Evolutionary conservation across 2,329 filamentous ascomycete species (phyloP), one percentile per base, ranked within the genome.

Genomic region (Monilinia vaccinii-corymbosi): DNA sequence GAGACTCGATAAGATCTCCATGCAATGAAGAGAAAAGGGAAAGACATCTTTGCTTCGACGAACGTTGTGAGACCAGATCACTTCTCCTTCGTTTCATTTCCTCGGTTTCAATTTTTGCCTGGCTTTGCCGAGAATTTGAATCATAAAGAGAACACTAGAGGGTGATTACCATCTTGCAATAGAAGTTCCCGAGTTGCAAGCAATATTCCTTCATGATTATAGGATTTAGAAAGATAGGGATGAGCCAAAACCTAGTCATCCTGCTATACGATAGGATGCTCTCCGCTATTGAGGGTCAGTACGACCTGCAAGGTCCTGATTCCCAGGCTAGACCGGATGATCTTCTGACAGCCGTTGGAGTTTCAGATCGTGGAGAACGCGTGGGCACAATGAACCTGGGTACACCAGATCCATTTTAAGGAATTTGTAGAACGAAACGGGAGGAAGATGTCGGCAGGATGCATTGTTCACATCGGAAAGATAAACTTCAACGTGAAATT

Each of bases 281-380:
- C 28, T 55, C 51, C 51, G 38, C 51, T 44, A 32, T 34, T 55
- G 38, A 55, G 51, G 38, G 28, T 44, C 51, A 44, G 51, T 55
- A 28, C 51, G 44, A 55, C 51, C 51, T 55, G 38, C 32, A 32
- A 44, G 28, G 38, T 55, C 40, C 40, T 55, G 51, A n/a, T 34
- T 55, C 40, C 38, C 11, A 38, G 23, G 40, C 49, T 34, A 61
- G 58, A 58, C 59, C 59, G 38, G 59, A 58, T 57, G 59, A 61
- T 61, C 53, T 58, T 61, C 38, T 67, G 63, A 66, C 64, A 68
- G 65, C 66, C 63, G 65, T 64, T 65, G 53, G 45, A 56, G 68
- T 70, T 67, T 70, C 68, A 71, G 64, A 65, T 63, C 55, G 53
- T 62, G 58, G 62, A 60, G 68, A 69, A 70, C 67, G 64, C 64